These are phyloP conservation scores for Mucuna pruriens DNA, from an alignment of 306 rosid species.

Conservation along the genomic window DNA sequence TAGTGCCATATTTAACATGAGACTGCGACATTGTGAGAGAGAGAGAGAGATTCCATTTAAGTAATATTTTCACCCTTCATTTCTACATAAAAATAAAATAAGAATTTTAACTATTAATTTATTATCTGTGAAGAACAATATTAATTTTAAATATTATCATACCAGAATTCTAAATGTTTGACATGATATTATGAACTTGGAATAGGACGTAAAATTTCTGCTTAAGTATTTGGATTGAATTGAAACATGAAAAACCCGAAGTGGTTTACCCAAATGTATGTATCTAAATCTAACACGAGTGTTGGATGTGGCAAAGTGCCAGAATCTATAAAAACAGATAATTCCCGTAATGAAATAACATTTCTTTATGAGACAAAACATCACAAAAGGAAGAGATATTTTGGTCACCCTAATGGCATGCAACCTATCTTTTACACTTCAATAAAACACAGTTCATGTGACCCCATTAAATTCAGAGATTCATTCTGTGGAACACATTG, in stretches of 20 bases:
- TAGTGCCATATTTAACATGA: too few relatives aligned
- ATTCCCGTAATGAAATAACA: neutral
- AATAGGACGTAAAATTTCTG: neutral
- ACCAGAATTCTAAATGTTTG: too few relatives aligned
- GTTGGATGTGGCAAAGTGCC: neutral
- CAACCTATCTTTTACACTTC: neutral
- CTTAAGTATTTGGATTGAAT: neutral
- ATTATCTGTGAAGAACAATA: too few relatives aligned
- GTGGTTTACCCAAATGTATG: neutral
- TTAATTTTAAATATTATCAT: too few relatives aligned
- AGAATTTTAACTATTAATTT: too few relatives aligned
- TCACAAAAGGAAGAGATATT: neutral
- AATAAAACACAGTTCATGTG: neutral
- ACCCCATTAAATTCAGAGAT: neutral
- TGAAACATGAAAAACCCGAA: neutral
- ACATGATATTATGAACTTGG: neutral
- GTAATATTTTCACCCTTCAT: too few relatives aligned
- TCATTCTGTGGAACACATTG: neutral
- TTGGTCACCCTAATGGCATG: slow-evolving; percentile 5
- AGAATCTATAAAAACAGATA: neutral
- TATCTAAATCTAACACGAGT: neutral
- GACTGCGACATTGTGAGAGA: too few relatives aligned
- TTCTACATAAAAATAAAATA: too few relatives aligned
- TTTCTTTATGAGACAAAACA: slow-evolving; percentile 34
- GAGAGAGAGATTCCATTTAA: too few relatives aligned